Base-by-base conservation (phyloP, 441 rosid genomes). In the Bruguiera hainesii region DNA sequence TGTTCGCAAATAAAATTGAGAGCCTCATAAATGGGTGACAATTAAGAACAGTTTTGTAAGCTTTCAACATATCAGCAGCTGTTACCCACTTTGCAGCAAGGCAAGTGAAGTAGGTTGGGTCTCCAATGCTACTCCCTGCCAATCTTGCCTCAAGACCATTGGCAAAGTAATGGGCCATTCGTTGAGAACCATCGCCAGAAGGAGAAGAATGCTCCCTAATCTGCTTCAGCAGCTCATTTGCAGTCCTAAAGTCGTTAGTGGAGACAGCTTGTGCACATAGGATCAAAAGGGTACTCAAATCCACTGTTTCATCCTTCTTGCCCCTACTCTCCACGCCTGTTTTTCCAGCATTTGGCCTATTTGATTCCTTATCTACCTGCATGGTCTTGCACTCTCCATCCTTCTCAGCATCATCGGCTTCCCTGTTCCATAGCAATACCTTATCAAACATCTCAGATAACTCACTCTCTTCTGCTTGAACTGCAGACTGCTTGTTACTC, bases 71-170 rank as follows among this genome's bases (percentile, higher is more conserved):
- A 56, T 86, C 88, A 11, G 90, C 83, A 61, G 90, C 78, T 0
- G 92, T 80, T 26, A 58, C 71, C 71, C 56, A 81, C 80, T 70
- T 67, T 10, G 83, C 59, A 23, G 74, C 71, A 7, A 81, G 20
- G 20, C 70, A 59, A 50, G 58, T 37, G 63, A 68, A 63, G 64
- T 76, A 85, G 56, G 6, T 73, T 64, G 73, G 82, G 28, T 72
- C 70, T 67, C 63, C 82, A 0, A 68, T 60, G 53, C 78, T 82
- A 33, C 66, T 77, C 31, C 90, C 98, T 18, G 76, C 86, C 74
- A 87, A 46, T 58, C 98, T 90, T 8, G 96, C 88, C 80, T 93
- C 89, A 0, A 93, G 96, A 21, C 90, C 97, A 52, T 84, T 81
- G 8, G 96, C 98, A 56, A 93, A 90, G 80, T 66, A 83, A 76